Percentiles rank a stretch among this genome's conserved stretches.
These are phyloP conservation scores for Thalassia testudinum DNA, from an alignment of 116 monocot species.

Conservation along the genomic window DNA sequence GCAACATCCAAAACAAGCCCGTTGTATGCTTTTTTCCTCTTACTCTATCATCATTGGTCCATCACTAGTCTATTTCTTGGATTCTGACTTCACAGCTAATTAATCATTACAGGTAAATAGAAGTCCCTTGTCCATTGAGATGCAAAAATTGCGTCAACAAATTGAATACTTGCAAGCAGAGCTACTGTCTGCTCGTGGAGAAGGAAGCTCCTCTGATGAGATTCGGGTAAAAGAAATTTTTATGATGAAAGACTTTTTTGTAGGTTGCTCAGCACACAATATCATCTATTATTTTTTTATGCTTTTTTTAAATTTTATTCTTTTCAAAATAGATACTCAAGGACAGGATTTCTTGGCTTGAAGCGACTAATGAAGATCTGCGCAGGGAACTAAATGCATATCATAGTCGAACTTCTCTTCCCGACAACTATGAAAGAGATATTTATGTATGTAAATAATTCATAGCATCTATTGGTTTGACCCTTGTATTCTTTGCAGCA, in stretches of 20 bases:
- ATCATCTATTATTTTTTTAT: conserved; percentile 1
- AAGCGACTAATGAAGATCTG: conserved; percentile 78
- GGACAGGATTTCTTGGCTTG: conserved; percentile 87
- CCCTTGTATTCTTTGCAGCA: not conserved
- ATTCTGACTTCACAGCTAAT: not conserved
- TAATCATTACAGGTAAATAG: conserved; percentile 59
- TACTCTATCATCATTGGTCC: not conserved
- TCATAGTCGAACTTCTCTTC: conserved; percentile 21
- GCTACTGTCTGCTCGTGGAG: conserved; percentile 54
- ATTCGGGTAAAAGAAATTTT: conserved; percentile 31
- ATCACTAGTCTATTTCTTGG: not conserved
- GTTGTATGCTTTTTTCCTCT: conserved; percentile 25
- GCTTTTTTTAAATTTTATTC: too few relatives aligned
- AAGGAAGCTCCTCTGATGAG: conserved; percentile 48
- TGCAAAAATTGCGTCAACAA: conserved; percentile 90
- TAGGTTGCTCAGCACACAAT: not conserved
- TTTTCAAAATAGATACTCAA: conserved; percentile 82
- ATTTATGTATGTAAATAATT: conserved; percentile 25
- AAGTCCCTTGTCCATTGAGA: conserved; percentile 82
- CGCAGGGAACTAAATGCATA: conserved; percentile 55
- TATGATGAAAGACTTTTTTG: not conserved
- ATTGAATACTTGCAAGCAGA: conserved; percentile 95
- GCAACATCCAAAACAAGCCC: conserved; percentile 86
- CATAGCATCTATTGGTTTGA: too few relatives aligned
- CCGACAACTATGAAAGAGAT: conserved; percentile 41